Conservation (phyloP, 345 rosid genomes). For the Rhodamnia rubescens region DNA sequence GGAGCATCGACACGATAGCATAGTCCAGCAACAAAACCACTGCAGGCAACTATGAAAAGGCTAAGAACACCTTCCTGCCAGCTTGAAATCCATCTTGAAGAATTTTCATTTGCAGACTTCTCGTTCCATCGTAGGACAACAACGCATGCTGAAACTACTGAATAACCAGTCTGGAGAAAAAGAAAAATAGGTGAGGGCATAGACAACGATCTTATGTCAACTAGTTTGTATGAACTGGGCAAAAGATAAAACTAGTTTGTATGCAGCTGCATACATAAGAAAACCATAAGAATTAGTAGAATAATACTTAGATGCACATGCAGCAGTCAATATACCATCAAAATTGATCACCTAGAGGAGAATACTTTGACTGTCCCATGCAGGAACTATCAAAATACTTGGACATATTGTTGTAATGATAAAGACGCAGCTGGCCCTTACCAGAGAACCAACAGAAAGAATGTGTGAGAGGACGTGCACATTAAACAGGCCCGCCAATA, state of each 20-base stretch:
- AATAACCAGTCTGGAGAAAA: slow-evolving; percentile 76
- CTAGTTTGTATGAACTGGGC: neutral
- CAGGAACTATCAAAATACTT: neutral
- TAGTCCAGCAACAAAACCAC: slow-evolving; percentile 72
- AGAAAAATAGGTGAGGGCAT: neutral
- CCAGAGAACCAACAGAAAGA: slow-evolving; percentile 95
- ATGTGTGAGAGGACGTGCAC: slow-evolving; percentile 78
- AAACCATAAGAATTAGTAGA: neutral
- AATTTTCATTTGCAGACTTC: slow-evolving; percentile 29
- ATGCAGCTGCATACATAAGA: neutral
- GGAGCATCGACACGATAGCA: slow-evolving; percentile 53
- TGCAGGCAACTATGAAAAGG: slow-evolving; percentile 52
- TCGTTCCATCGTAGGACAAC: slow-evolving; percentile 76
- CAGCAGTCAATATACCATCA: neutral
- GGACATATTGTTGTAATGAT: neutral
- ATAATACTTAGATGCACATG: neutral
- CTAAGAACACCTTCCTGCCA: slow-evolving; percentile 73
- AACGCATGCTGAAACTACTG: slow-evolving; percentile 93
- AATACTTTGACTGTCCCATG: neutral
- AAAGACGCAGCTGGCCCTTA: slow-evolving; percentile 14
- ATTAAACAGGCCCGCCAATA: slow-evolving; percentile 75
- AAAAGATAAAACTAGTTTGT: neutral
- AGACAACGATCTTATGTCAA: neutral
- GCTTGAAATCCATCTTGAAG: slow-evolving; percentile 43
- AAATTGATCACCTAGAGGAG: neutral